These are phyloP conservation scores for Macrophomina tecta DNA, from an alignment of 2,329 filamentous ascomycete genomes.

Conservation along the genomic window DNA sequence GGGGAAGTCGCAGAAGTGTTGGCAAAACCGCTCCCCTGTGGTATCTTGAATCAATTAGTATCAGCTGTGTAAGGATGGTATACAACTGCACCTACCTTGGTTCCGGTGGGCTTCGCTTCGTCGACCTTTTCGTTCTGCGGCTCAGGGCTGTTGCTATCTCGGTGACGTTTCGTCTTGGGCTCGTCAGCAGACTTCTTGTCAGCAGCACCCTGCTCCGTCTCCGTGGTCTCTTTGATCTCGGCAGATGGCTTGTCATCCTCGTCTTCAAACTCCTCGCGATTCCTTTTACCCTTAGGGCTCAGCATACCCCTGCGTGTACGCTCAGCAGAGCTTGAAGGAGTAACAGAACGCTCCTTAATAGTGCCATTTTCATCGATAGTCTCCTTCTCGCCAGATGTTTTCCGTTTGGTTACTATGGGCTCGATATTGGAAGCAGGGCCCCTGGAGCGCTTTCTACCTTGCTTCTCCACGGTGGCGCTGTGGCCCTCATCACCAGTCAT, in stretches of 20 bases:
- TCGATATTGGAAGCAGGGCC: slow-evolving; percentile 40
- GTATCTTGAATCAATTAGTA: slow-evolving; percentile 35
- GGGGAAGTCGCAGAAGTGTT: slow-evolving; percentile 55
- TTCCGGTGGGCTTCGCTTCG: slow-evolving; percentile 31
- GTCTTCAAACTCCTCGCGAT: slow-evolving; percentile 40
- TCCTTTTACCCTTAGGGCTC: slow-evolving; percentile 59
- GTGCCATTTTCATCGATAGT: slow-evolving; percentile 33
- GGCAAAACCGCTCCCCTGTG: slow-evolving; percentile 50
- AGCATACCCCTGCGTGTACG: slow-evolving; percentile 33
- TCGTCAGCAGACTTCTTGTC: slow-evolving; percentile 36
- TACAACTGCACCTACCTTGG: slow-evolving; percentile 35
- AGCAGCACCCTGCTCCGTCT: slow-evolving; percentile 8
- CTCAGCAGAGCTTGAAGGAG: slow-evolving; percentile 29
- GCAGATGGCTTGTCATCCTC: slow-evolving; percentile 29
- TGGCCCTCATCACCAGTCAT: slow-evolving; percentile 46
- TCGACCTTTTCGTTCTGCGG: slow-evolving; percentile 28
- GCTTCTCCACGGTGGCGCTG: slow-evolving; percentile 46
- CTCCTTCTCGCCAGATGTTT: slow-evolving; percentile 40
- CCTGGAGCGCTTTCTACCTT: slow-evolving; percentile 55
- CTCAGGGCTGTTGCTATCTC: slow-evolving; percentile 41
- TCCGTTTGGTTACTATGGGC: slow-evolving; percentile 35
- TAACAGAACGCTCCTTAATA: slow-evolving; percentile 30
- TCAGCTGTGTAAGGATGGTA: not conserved
- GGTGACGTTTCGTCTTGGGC: slow-evolving; percentile 45
- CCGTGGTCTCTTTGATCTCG: slow-evolving; percentile 23